These are phyloP conservation scores for Yamadazyma taylorii DNA, from an alignment of 1,139 yeast genomes.

Conservation along the genomic window DNA sequence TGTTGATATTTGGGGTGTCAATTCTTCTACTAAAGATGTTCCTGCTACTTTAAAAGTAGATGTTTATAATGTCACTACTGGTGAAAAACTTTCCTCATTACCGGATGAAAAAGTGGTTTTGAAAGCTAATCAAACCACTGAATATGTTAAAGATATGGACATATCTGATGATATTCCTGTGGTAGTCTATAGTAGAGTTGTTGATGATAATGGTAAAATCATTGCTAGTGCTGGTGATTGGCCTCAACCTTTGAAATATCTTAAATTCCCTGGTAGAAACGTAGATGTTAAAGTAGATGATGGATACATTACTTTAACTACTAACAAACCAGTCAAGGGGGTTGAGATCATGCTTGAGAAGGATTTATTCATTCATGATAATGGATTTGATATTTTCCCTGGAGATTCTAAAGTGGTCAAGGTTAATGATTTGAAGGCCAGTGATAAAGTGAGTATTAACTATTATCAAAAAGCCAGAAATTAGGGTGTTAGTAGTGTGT, in stretches of 20 bases:
- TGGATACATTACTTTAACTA: conserved; percentile 18
- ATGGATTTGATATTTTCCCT: conserved; percentile 47
- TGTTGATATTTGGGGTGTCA: conserved; percentile 46
- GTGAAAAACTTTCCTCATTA: conserved; percentile 21
- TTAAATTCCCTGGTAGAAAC: conserved; percentile 26
- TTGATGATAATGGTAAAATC: conserved; percentile 16
- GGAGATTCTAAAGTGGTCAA: conserved; percentile 23
- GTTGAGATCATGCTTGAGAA: conserved; percentile 27
- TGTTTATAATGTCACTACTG: conserved; percentile 30
- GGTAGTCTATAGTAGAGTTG: conserved; percentile 22
- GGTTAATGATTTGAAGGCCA: conserved; percentile 14
- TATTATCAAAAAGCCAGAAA: conserved; percentile 13
- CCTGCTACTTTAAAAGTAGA: conserved; percentile 27
- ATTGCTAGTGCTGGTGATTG: conserved; percentile 44
- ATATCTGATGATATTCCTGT: conserved; percentile 19
- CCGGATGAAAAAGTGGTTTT: conserved; percentile 21
- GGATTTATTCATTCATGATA: conserved; percentile 31
- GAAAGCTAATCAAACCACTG: conserved; percentile 35
- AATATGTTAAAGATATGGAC: conserved; percentile 19
- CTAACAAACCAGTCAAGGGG: conserved; percentile 44
- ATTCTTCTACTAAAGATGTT: conserved; percentile 23
- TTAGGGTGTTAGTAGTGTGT: too few relatives aligned
- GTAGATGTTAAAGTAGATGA: conserved; percentile 17
- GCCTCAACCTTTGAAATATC: conserved; percentile 55
- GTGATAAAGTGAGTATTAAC: conserved; percentile 12